Evolutionary conservation across 495 filamentous ascomycete species (phyloP).

Genomic region (Trypethelium eluteriae): DNA sequence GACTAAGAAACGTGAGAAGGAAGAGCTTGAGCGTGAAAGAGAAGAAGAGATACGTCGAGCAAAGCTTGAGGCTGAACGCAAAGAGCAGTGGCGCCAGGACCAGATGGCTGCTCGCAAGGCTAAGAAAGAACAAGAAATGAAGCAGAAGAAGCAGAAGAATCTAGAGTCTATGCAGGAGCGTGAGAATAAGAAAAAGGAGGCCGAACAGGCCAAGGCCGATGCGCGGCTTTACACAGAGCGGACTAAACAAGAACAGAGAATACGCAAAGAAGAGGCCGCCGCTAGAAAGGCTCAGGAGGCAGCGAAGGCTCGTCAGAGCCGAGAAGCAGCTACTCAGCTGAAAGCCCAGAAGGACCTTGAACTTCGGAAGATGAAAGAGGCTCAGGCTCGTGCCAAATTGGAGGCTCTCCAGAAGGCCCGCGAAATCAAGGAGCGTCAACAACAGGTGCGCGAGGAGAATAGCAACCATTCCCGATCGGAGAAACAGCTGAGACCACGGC

Average conservation of each 20-base stretch:
- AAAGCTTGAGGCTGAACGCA: slow-evolving; percentile 13
- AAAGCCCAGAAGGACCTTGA: slow-evolving; percentile 7
- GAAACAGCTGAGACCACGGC: too few species aligned
- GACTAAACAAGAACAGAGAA: slow-evolving; percentile 13
- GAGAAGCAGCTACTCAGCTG: not conserved
- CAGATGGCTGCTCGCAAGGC: slow-evolving; percentile 56
- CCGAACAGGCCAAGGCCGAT: slow-evolving; percentile 9
- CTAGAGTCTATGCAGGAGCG: not conserved
- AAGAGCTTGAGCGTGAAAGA: slow-evolving; percentile 3
- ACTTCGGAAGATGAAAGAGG: slow-evolving; percentile 11
- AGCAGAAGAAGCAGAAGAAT: slow-evolving; percentile 1
- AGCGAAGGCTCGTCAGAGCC: not conserved
- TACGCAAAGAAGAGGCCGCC: slow-evolving; percentile 1
- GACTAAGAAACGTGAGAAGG: slow-evolving; percentile 16
- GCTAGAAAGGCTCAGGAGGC: slow-evolving; percentile 10
- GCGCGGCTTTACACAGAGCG: slow-evolving; percentile 3
- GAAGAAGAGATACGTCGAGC: slow-evolving; percentile 9
- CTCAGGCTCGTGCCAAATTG: slow-evolving; percentile 4
- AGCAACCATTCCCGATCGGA: not conserved
- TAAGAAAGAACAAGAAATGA: slow-evolving; percentile 50
- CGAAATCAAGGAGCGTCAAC: slow-evolving; percentile 13
- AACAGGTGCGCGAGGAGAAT: not conserved
- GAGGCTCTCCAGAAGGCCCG: slow-evolving; percentile 11
- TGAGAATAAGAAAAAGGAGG: slow-evolving; percentile 10
- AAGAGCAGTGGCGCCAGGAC: slow-evolving; percentile 15